Percentiles rank a stretch among this genome's conserved stretches.
These are phyloP conservation scores for Alternaria alternata DNA, from an alignment of 2,329 filamentous ascomycete genomes.

Conservation along the genomic window DNA sequence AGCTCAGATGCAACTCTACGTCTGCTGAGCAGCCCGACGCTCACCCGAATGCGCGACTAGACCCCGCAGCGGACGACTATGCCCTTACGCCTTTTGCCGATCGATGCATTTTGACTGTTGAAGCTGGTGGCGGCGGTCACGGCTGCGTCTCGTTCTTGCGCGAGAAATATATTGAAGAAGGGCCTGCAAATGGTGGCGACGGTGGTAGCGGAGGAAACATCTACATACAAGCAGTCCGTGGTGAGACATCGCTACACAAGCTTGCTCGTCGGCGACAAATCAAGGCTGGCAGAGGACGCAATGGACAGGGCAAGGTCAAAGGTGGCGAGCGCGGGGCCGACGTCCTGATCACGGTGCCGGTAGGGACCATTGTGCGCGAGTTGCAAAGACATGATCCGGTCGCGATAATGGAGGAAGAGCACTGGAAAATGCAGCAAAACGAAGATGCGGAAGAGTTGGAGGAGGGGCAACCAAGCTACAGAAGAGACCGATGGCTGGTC, in stretches of 20 bases:
- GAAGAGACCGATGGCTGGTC: constrained; percentile 80
- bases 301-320: constrained; percentile 76
- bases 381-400: constrained; percentile 79
- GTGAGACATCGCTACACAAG: constrained; percentile 93
- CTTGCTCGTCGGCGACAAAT: constrained; percentile 78
- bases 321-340: constrained; percentile 86
- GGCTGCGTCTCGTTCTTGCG: constrained; percentile 94
- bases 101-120: constrained; percentile 78
- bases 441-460: constrained; percentile 39
- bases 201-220: constrained; percentile 90
- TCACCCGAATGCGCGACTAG: constrained; percentile 58
- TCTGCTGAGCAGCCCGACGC: constrained; percentile 16
- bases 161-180: constrained; percentile 87
- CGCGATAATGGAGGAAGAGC: constrained; percentile 67
- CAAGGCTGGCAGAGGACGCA: constrained; percentile 77
- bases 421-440: constrained; percentile 37
- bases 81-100: constrained; percentile 84
- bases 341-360: constrained; percentile 85
- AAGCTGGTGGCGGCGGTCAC: constrained; percentile 83
- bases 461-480: constrained; percentile 48
- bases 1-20: constrained; percentile 43
- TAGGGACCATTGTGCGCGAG: constrained; percentile 90
- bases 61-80: constrained; percentile 86
- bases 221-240: constrained; percentile 91
- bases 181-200: constrained; percentile 93